Conservation (phyloP, 768 basidiomycete genomes). For the Hygrocybe coccinea region DNA sequence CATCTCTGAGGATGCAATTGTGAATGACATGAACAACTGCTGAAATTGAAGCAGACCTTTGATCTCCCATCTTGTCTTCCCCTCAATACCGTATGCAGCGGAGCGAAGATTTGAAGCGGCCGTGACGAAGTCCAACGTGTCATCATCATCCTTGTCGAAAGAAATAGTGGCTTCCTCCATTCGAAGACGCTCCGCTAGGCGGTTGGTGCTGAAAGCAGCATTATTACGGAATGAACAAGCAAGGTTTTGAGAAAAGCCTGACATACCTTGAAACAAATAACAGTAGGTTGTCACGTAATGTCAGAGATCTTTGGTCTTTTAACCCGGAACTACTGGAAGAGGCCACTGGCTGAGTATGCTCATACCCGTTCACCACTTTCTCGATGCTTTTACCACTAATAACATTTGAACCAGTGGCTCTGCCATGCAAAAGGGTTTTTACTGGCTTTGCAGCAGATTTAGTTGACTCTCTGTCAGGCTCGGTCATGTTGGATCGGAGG, state of each 20-base stretch:
- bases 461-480: constrained; percentile 9
- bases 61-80: constrained; percentile 92
- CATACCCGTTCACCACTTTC: constrained; percentile 9
- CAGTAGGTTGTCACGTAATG: constrained; percentile 72
- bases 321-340: constrained; percentile 34
- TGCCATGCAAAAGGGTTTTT: constrained; percentile 5
- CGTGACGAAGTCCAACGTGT: constrained; percentile 94
- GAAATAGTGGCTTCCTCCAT: constrained; percentile 67
- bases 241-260: background rate
- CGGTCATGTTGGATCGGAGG: constrained; percentile 28
- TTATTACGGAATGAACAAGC: background rate
- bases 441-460: background rate
- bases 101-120: constrained; percentile 92
- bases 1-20: constrained; percentile 62
- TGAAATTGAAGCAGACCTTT: constrained; percentile 61
- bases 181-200: constrained; percentile 63
- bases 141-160: constrained; percentile 98
- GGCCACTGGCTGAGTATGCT: constrained; percentile 2
- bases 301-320: constrained; percentile 78
- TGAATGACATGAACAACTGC: background rate
- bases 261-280: constrained; percentile 81
- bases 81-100: constrained; percentile 80
- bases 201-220: constrained; percentile 56
- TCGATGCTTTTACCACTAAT: constrained; percentile 18
- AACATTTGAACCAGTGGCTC: constrained; percentile 14